Evolutionary conservation across 139 green algal species (phyloP).

Genomic region (Chlamydomonas sphaeroides): DNA sequence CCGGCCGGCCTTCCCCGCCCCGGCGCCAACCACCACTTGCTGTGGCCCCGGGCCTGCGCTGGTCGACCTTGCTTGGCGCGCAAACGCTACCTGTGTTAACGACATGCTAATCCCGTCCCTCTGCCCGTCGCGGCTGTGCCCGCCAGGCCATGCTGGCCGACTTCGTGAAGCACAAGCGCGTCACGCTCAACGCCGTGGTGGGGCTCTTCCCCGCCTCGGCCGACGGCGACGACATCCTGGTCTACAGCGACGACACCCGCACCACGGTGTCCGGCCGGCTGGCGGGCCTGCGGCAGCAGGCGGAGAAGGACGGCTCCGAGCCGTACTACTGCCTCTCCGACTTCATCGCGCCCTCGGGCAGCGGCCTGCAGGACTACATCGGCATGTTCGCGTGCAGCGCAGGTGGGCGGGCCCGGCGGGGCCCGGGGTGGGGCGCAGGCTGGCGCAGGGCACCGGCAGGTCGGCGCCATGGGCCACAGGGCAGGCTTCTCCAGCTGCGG

Average conservation of each 20-base stretch:
- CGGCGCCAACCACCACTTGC: too few relatives aligned
- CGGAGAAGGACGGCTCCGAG: conserved; percentile 87
- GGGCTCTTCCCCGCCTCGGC: conserved; percentile 93
- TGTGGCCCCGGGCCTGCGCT: too few relatives aligned
- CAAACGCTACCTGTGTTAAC: background rate
- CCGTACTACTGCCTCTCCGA: conserved; percentile 94
- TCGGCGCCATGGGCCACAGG: too few relatives aligned
- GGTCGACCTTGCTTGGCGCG: background rate
- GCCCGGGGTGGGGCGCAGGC: background rate
- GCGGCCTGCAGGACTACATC: conserved; percentile 92
- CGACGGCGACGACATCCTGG: conserved; percentile 95
- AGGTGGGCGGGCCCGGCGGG: background rate
- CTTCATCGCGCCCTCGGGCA: conserved; percentile 93
- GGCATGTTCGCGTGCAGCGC: conserved; percentile 94
- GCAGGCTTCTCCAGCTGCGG: too few relatives aligned
- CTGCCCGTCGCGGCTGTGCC: background rate
- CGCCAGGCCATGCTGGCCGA: conserved; percentile 77
- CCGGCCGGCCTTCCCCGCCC: background rate
- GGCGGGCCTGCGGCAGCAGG: conserved; percentile 84
- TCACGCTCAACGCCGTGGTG: conserved; percentile 86
- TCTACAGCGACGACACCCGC: conserved; percentile 78
- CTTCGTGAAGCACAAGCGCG: conserved; percentile 87
- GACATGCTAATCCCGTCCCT: background rate
- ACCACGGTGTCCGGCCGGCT: conserved; percentile 63
- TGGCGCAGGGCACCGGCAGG: too few relatives aligned